Percentiles rank a stretch among this genome's conserved stretches.
phyloP scores from a whole-genome alignment of 306 rosid genomes.

The Castanospermum australe region DNA sequence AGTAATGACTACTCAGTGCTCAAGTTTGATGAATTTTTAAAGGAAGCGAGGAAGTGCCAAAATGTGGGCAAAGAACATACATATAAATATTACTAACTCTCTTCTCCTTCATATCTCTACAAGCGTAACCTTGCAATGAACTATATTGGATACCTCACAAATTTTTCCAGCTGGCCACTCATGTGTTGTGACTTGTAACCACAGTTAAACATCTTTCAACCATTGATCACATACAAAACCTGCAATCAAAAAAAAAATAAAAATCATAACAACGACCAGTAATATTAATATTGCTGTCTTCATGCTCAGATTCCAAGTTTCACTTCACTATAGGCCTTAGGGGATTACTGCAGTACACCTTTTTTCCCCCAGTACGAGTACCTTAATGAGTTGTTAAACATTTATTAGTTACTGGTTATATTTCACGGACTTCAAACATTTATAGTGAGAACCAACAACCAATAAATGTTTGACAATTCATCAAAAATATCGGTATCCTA shows the following conservation, averaged over 20 bases:
- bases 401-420: no score
- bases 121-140: conserved; percentile 19
- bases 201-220: conserved; percentile 58
- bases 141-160: conserved; percentile 56
- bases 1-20: not conserved
- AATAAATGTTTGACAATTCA: no score
- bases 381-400: no score
- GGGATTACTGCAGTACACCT: no score
- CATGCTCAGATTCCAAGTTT: not conserved
- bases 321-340: not conserved
- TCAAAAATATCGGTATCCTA: no score
- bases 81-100: conserved; percentile 25
- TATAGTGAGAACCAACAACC: no score
- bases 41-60: not conserved
- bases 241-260: conserved; percentile 35
- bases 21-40: not conserved
- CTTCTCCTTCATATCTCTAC: conserved; percentile 26
- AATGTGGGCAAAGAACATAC: conserved; percentile 1
- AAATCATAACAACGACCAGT: not conserved
- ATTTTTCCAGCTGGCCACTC: conserved; percentile 65
- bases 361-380: no score
- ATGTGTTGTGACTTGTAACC: conserved; percentile 55
- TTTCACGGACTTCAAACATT: no score
- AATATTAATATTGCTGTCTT: not conserved
- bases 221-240: conserved; percentile 39